Percentiles rank a stretch among this genome's conserved stretches.
phyloP scores from a whole-genome alignment of 2,329 filamentous ascomycete genomes.

The Colletotrichum costaricense region DNA sequence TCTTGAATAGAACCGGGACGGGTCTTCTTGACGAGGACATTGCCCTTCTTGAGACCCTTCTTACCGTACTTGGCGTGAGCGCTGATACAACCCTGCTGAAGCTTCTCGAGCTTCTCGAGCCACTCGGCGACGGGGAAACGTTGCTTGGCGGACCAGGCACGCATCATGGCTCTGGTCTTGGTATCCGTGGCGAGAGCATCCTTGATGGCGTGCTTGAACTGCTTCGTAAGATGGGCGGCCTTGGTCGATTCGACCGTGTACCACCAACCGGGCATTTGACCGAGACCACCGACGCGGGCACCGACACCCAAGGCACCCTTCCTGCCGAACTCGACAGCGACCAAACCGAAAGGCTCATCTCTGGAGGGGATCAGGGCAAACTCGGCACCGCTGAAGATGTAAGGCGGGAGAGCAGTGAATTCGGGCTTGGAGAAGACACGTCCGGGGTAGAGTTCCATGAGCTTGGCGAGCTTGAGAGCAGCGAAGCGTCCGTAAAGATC shows the following conservation, averaged over 20 bases:
- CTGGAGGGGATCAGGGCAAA: constrained; percentile 77
- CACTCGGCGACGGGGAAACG: constrained; percentile 76
- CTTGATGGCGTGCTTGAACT: constrained; percentile 73
- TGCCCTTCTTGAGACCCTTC: constrained; percentile 33
- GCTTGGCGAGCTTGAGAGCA: constrained; percentile 70
- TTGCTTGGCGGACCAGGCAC: constrained; percentile 72
- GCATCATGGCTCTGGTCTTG: constrained; percentile 69
- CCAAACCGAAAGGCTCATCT: constrained; percentile 76
- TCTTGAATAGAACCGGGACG: constrained; percentile 17
- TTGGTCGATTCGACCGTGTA: constrained; percentile 75
- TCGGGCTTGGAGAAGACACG: constrained; percentile 75
- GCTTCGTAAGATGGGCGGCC: constrained; percentile 70
- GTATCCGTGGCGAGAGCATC: constrained; percentile 67
- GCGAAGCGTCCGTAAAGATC: constrained; percentile 77
- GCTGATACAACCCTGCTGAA: constrained; percentile 70
- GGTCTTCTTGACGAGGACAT: constrained; percentile 32
- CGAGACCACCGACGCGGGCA: constrained; percentile 73
- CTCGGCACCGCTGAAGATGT: constrained; percentile 75
- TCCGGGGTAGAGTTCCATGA: constrained; percentile 74
- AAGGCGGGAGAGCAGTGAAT: constrained; percentile 73
- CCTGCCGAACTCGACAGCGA: constrained; percentile 76
- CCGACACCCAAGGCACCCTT: constrained; percentile 76
- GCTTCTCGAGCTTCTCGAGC: constrained; percentile 72
- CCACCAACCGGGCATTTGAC: constrained; percentile 79
- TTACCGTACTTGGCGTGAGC: constrained; percentile 48